Percentiles rank a stretch among this genome's conserved stretches.
Conservation (phyloP, 331 rosid species). For the Saraca asoca region DNA sequence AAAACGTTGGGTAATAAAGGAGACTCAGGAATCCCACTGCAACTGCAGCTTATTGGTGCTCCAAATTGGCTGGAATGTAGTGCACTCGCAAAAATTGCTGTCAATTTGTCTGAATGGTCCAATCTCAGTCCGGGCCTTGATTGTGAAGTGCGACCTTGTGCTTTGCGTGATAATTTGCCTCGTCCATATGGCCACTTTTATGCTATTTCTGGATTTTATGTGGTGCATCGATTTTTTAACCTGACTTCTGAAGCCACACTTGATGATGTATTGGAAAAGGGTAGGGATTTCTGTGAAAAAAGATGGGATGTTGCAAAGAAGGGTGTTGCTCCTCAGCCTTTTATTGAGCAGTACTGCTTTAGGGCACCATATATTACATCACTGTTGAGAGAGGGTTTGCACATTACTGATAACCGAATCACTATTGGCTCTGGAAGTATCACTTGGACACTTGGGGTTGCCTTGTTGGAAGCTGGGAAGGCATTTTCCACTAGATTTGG, state of each 20-base stretch:
- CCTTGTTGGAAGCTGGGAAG: constrained; percentile 89
- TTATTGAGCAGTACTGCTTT: constrained; percentile 96
- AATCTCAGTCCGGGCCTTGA: constrained; percentile 56
- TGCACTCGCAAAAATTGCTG: constrained; percentile 67
- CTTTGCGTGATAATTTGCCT: constrained; percentile 63
- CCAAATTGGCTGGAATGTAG: constrained; percentile 87
- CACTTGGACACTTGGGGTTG: constrained; percentile 99
- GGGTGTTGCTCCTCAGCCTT: constrained; percentile 93
- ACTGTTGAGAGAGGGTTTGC: constrained; percentile 88
- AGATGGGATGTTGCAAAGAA: constrained; percentile 81
- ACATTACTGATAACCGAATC: constrained; percentile 68
- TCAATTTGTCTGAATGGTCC: constrained; percentile 89
- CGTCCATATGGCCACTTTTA: constrained; percentile 78
- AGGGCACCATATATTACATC: constrained; percentile 87
- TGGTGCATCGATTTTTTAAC: constrained; percentile 83
- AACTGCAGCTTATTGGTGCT: constrained; percentile 68
- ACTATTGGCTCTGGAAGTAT: constrained; percentile 90
- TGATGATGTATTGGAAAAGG: constrained; percentile 84
- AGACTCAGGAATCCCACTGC: constrained; percentile 44
- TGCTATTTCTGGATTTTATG: constrained; percentile 92
- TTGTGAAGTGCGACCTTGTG: constrained; percentile 84
- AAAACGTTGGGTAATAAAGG: constrained; percentile 42
- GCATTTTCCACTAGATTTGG: constrained; percentile 56
- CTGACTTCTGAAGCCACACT: constrained; percentile 75
- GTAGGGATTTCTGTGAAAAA: constrained; percentile 70